Conservation (phyloP, 148 eudicot genomes). For the Rhododendron vialii region DNA sequence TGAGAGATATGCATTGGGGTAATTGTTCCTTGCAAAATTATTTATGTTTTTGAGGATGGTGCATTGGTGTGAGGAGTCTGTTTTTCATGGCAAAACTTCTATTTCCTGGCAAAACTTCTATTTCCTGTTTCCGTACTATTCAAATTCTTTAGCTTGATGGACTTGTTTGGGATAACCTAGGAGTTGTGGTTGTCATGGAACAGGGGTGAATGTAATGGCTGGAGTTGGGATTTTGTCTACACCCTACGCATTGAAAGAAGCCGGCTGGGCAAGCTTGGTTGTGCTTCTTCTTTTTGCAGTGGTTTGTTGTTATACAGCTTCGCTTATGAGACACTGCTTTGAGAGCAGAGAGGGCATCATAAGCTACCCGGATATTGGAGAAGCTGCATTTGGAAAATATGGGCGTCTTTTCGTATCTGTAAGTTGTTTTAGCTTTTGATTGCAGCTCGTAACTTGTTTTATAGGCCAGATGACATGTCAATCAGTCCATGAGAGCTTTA, state of each 20-base stretch:
- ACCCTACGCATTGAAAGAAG: slow-evolving; percentile 71
- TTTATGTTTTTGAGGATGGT: not conserved
- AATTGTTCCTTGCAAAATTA: not conserved
- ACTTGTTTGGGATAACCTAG: not conserved
- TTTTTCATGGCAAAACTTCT: not conserved
- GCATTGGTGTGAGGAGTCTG: too few species aligned
- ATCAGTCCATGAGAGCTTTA: too few species aligned
- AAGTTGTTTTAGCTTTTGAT: slow-evolving; percentile 27
- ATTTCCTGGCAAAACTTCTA: not conserved
- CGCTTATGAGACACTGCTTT: slow-evolving; percentile 76
- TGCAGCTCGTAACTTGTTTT: too few species aligned
- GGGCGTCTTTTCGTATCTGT: slow-evolving; percentile 84
- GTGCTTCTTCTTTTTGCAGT: slow-evolving; percentile 69
- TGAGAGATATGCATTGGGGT: not conserved
- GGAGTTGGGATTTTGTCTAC: slow-evolving; percentile 91
- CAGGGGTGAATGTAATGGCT: slow-evolving; percentile 81
- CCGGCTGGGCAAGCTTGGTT: slow-evolving; percentile 71
- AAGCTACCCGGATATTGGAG: slow-evolving; percentile 83
- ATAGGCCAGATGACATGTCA: too few species aligned
- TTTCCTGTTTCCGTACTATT: not conserved
- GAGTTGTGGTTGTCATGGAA: slow-evolving; percentile 1
- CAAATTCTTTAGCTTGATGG: not conserved
- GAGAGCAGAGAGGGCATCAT: slow-evolving; percentile 69
- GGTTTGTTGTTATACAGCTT: slow-evolving; percentile 75
- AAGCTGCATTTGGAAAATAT: slow-evolving; percentile 90